Base-by-base conservation (phyloP, 73 alveolate species). In the Symbiodinium natans region DNA sequence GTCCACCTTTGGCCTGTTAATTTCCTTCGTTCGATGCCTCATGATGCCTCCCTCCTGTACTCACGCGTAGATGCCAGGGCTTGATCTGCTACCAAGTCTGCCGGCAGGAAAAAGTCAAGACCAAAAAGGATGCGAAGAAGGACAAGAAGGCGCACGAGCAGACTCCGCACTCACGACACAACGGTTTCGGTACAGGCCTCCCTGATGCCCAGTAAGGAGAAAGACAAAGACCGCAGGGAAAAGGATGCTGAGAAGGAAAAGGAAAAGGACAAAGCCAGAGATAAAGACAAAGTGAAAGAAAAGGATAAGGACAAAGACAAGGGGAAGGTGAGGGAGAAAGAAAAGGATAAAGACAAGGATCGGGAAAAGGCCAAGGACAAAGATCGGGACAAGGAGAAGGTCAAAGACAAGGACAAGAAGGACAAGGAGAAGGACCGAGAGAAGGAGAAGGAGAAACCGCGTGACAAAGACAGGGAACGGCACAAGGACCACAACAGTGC, bases 101-200 rank as follows among this genome's bases (percentile, higher is more conserved):
- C 59, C 9, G 27, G 74, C 96, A 90, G 96, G 96, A 90, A 25
- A 90, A 90, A 19, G 96, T 34, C 46, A 90, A 90, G 48, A 74
- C 42, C 48, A 90, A 90, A 77, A 90, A 90, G 46, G 96, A 90
- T 34, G 43, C 41, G 77, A 84, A 84, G 77, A 90, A 90, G 52
- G 52, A 48, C 87, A 63, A 71, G 13, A 90, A 90, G 96, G 71
- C 63, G 96, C 88, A 75, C 23, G 6, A 4, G 80, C 80, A 63
- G 68, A 38, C 34, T 29, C 43, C 41, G 84, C 40, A 74, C 29
- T n/a, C 43, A 31, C 11, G 41, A n/a, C 8, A 75, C 15, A 33
- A 21, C 0, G 46, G n/a, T 75, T 75, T 27, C 25, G 36, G 21
- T n/a, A 8, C 31, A 17, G 43, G 23, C 39, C 59, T 46, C 59